phyloP scores from a whole-genome alignment of 148 eudicot species.

The Amaranthus hypochondriacus region DNA sequence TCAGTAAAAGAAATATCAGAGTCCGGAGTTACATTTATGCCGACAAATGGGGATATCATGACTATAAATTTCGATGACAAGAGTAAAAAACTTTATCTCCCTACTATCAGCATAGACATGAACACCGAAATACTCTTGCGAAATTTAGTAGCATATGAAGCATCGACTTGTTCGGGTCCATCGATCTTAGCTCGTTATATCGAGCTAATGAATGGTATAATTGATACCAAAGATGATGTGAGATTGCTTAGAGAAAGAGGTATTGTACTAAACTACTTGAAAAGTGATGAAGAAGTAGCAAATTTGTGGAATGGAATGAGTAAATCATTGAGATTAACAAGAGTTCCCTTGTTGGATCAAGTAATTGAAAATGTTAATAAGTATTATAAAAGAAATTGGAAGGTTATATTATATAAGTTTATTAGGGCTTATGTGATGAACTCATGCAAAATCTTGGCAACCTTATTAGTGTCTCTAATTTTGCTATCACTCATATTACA shows the following conservation, averaged over 20 bases:
- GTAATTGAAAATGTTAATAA: slow-evolving; percentile 50
- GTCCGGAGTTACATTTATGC: slow-evolving; percentile 25
- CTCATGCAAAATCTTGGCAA: slow-evolving; percentile 39
- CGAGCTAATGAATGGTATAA: slow-evolving; percentile 60
- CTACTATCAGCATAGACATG: slow-evolving; percentile 20
- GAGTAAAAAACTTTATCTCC: slow-evolving; percentile 21
- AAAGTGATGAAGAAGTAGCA: slow-evolving; percentile 53
- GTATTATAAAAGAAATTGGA: slow-evolving; percentile 47
- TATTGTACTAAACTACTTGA: slow-evolving; percentile 43
- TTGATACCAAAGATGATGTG: slow-evolving; percentile 53
- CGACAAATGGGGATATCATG: slow-evolving; percentile 21
- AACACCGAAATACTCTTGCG: slow-evolving; percentile 28
- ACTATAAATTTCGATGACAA: slow-evolving; percentile 22
- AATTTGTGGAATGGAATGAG: slow-evolving; percentile 63
- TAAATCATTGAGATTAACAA: slow-evolving; percentile 43
- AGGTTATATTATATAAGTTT: slow-evolving; percentile 25
- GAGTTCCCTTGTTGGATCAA: slow-evolving; percentile 45
- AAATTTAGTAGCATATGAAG: slow-evolving; percentile 55
- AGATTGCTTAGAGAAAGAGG: slow-evolving; percentile 45
- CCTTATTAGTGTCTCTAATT: slow-evolving; percentile 31
- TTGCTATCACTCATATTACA: slow-evolving; percentile 29
- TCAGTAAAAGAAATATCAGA: slow-evolving; percentile 23
- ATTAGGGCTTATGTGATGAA: slow-evolving; percentile 30
- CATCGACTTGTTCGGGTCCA: slow-evolving; percentile 32
- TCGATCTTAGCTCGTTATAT: slow-evolving; percentile 46